Conservation (phyloP, 805 yeast species). For the Saccharomycopsis sp. region DNA sequence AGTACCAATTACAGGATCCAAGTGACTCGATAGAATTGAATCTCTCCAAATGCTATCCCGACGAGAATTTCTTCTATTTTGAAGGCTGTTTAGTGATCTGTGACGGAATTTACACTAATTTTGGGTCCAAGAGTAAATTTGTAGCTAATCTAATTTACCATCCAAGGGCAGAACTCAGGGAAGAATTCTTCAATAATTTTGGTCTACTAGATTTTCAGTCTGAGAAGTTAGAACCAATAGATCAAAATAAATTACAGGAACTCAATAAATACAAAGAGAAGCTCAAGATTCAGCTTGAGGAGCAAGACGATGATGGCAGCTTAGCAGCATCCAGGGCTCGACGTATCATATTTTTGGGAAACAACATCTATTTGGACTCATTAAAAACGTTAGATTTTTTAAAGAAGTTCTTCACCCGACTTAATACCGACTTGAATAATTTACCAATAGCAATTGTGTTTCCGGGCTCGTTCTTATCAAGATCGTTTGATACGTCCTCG, state of each 20-base stretch:
- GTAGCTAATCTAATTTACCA: slow-evolving; percentile 73
- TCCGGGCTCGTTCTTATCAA: slow-evolving; percentile 72
- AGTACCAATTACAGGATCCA: slow-evolving; percentile 75
- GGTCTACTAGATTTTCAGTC: slow-evolving; percentile 67
- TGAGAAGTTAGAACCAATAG: slow-evolving; percentile 6
- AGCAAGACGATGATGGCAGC: neutral
- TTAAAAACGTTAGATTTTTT: slow-evolving; percentile 53
- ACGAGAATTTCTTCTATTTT: slow-evolving; percentile 56
- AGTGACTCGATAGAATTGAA: slow-evolving; percentile 70
- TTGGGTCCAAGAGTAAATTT: slow-evolving; percentile 49
- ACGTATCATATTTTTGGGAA: slow-evolving; percentile 64
- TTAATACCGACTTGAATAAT: slow-evolving; percentile 41
- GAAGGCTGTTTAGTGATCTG: slow-evolving; percentile 75
- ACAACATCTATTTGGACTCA: slow-evolving; percentile 64
- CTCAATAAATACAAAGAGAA: neutral
- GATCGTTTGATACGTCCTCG: slow-evolving; percentile 55
- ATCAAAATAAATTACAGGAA: slow-evolving; percentile 6
- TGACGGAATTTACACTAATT: slow-evolving; percentile 77
- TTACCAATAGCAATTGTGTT: slow-evolving; percentile 67
- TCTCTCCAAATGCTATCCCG: slow-evolving; percentile 52
- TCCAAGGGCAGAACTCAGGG: slow-evolving; percentile 82
- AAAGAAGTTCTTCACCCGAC: slow-evolving; percentile 47
- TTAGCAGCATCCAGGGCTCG: slow-evolving; percentile 30
- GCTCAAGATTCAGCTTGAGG: neutral
- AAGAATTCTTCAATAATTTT: slow-evolving; percentile 55